phyloP scores from a whole-genome alignment of 1,139 yeast species.

The Pichia inconspicua region DNA sequence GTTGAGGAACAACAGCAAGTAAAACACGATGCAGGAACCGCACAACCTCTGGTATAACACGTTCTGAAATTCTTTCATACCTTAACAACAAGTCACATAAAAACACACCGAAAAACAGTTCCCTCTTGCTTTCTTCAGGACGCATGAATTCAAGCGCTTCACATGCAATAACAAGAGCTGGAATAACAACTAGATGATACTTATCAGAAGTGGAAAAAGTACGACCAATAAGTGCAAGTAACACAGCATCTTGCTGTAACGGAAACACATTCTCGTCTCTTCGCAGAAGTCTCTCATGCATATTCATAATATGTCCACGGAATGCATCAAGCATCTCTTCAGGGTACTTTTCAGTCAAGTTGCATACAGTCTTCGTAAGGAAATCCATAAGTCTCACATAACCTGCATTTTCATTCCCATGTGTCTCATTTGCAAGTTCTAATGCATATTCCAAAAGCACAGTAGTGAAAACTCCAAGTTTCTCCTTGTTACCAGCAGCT shows the following conservation, averaged over 20 bases:
- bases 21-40: conserved; percentile 51
- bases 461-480: conserved; percentile 55
- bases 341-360: conserved; percentile 59
- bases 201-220: conserved; percentile 93
- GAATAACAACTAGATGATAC: conserved; percentile 85
- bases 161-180: conserved; percentile 65
- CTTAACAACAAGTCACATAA: conserved; percentile 56
- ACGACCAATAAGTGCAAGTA: conserved; percentile 64
- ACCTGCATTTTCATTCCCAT: conserved; percentile 4
- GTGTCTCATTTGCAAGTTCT: conserved; percentile 28
- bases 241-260: conserved; percentile 48
- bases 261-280: conserved; percentile 26
- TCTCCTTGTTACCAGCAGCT: conserved; percentile 76
- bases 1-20: conserved; percentile 39
- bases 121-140: conserved; percentile 28
- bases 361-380: conserved; percentile 34
- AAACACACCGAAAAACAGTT: conserved; percentile 45
- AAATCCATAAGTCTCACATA: conserved; percentile 43
- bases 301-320: conserved; percentile 38
- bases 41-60: conserved; percentile 74
- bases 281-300: conserved; percentile 40
- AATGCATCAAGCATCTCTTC: conserved; percentile 52
- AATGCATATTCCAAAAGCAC: conserved; percentile 60
- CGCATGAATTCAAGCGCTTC: conserved; percentile 55
- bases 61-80: conserved; percentile 73